phyloP scores from a whole-genome alignment of 208 protist genomes.

The Leishmania guyanensis region DNA sequence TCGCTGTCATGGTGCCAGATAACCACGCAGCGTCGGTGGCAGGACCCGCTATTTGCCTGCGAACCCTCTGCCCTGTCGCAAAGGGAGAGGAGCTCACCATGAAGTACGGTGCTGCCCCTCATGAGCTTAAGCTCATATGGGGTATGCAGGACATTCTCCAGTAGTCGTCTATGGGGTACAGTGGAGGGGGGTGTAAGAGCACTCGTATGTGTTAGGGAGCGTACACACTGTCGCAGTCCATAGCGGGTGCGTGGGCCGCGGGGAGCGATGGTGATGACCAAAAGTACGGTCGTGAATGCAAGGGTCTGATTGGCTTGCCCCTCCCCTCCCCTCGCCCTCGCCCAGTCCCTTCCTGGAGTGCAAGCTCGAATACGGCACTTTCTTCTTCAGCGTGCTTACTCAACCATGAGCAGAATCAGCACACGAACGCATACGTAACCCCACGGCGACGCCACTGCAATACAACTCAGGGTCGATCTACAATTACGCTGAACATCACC shows the following conservation, averaged over 20 bases:
- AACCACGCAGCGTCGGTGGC: slow-evolving; percentile 23
- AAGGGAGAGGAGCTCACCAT: slow-evolving; percentile 85
- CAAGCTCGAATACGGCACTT: neutral
- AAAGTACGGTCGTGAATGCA: neutral
- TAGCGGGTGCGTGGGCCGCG: neutral
- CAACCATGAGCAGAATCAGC: neutral
- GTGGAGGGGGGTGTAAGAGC: neutral
- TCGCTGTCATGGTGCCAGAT: slow-evolving; percentile 81
- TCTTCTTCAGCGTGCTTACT: neutral
- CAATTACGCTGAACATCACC: neutral
- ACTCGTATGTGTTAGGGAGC: neutral
- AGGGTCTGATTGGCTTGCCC: neutral
- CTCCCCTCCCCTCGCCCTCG: neutral
- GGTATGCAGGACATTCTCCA: slow-evolving; percentile 69
- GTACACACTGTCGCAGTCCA: neutral
- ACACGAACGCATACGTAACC: neutral
- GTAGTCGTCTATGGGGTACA: slow-evolving; percentile 1
- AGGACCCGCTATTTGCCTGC: slow-evolving; percentile 67
- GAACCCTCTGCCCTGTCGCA: slow-evolving; percentile 64
- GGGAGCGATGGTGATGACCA: neutral
- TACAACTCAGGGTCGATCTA: too few species aligned
- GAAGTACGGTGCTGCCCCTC: slow-evolving; percentile 61
- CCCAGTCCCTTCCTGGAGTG: neutral
- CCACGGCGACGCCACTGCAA: too few species aligned
- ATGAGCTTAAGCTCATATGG: slow-evolving; percentile 78